phyloP scores from a whole-genome alignment of 768 basidiomycete genomes.

The Calocera viscosa region DNA sequence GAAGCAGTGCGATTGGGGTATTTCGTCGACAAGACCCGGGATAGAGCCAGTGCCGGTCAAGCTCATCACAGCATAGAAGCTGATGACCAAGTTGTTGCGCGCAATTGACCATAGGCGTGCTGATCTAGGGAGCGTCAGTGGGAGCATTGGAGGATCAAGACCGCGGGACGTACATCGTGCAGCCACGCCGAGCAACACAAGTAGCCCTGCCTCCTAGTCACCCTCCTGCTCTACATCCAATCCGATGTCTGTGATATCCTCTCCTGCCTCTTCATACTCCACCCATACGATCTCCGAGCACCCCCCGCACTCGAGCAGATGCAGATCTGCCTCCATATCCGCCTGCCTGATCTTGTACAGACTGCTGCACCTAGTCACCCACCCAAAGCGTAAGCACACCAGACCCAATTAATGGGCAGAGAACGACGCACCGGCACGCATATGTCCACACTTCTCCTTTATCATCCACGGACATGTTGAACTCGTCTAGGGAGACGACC shows the following conservation, averaged over 20 bases:
- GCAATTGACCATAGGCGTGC: too few species aligned
- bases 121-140: too few species aligned
- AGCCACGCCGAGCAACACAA: too few species aligned
- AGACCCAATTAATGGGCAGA: neutral
- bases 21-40: too few species aligned
- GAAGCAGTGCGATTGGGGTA: too few species aligned
- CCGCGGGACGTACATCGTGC: too few species aligned
- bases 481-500: constrained; percentile 66
- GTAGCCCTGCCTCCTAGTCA: too few species aligned
- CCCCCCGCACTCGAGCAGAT: constrained; percentile 56
- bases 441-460: constrained; percentile 40
- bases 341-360: constrained; percentile 42
- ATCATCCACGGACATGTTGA: constrained; percentile 29
- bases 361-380: constrained; percentile 38
- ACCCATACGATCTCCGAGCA: constrained; percentile 80
- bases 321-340: constrained; percentile 57
- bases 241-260: neutral
- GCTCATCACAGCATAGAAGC: too few species aligned
- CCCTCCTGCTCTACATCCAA: neutral
- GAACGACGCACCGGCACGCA: constrained; percentile 41
- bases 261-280: constrained; percentile 54
- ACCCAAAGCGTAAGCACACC: neutral
- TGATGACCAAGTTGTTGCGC: too few species aligned
- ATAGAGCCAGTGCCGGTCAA: too few species aligned
- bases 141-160: too few species aligned